These are phyloP conservation scores for Talaromyces trachyspermus DNA, from an alignment of 495 filamentous ascomycete species.

Conservation along the genomic window DNA sequence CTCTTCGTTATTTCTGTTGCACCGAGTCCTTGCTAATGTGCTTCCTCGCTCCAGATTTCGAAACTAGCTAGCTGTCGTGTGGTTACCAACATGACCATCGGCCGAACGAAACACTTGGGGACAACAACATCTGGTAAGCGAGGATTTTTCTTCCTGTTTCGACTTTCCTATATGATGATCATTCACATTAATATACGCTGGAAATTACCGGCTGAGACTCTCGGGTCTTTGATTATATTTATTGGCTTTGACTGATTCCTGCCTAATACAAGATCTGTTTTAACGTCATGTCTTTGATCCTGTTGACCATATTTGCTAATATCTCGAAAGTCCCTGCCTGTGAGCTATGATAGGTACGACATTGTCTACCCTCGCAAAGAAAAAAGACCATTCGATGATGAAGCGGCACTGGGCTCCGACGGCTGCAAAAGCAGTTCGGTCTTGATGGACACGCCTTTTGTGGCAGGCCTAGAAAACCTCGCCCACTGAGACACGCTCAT, in stretches of 20 bases:
- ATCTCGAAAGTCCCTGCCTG: slow-evolving; percentile 9
- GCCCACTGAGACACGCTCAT: slow-evolving; percentile 71
- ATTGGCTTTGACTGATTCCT: slow-evolving; percentile 79
- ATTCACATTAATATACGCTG: slow-evolving; percentile 82
- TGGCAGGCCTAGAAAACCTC: slow-evolving; percentile 99
- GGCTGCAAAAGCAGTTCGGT: slow-evolving; percentile 42
- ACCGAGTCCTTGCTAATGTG: background rate
- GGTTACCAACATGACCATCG: too few relatives aligned
- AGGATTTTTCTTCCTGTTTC: slow-evolving; percentile 1
- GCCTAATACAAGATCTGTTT: background rate
- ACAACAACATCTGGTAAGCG: background rate
- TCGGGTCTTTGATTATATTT: slow-evolving; percentile 66
- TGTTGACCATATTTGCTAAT: background rate
- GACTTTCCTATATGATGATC: slow-evolving; percentile 65
- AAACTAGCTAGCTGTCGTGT: background rate
- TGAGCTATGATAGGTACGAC: slow-evolving; percentile 5
- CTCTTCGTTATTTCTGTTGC: background rate
- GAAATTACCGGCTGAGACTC: slow-evolving; percentile 99
- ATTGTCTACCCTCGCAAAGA: too few relatives aligned
- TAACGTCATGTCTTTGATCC: background rate
- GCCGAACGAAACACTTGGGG: too few relatives aligned
- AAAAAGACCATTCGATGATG: slow-evolving; percentile 58
- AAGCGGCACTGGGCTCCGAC: slow-evolving; percentile 99
- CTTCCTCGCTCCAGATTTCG: background rate
- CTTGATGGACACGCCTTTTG: slow-evolving; percentile 90